Conservation (phyloP, 257 asterid genomes). For the Rubia yunnanensis region DNA sequence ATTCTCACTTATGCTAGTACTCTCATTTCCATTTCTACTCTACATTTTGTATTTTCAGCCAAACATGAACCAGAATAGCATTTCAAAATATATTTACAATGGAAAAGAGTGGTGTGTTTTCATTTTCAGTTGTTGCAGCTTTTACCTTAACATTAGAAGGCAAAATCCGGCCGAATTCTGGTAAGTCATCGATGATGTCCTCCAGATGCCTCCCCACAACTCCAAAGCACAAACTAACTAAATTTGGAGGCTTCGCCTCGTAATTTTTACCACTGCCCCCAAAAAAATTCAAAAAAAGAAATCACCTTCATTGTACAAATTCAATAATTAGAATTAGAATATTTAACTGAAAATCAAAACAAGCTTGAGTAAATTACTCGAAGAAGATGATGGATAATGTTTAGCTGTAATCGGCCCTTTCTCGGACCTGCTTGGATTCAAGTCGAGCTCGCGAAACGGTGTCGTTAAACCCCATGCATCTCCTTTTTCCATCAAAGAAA, state of each 20-base stretch:
- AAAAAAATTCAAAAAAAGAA: not conserved
- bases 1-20: too few relatives aligned
- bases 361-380: conserved; percentile 16
- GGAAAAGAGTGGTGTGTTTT: too few relatives aligned
- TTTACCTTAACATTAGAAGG: conserved; percentile 68
- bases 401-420: too few relatives aligned
- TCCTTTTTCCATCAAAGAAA: conserved; percentile 51
- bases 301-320: not conserved
- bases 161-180: conserved; percentile 48
- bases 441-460: conserved; percentile 30
- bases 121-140: too few relatives aligned
- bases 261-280: conserved; percentile 33
- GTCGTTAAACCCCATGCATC: conserved; percentile 23
- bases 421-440: conserved; percentile 18
- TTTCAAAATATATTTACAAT: too few relatives aligned
- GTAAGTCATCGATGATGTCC: conserved; percentile 66
- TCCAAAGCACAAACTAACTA: conserved; percentile 80
- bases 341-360: not conserved
- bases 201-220: conserved; percentile 73
- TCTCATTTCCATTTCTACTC: too few relatives aligned
- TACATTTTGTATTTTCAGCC: too few relatives aligned
- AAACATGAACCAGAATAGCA: too few relatives aligned
- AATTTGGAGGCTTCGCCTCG: conserved; percentile 54
- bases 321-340: conserved; percentile 1
- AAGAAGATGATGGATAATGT: conserved; percentile 28